A percentile compares a stretch with the other conserved stretches of the same genome.
Evolutionary conservation across 257 asterid species (phyloP).

Genomic region (Henckelia pumila): DNA sequence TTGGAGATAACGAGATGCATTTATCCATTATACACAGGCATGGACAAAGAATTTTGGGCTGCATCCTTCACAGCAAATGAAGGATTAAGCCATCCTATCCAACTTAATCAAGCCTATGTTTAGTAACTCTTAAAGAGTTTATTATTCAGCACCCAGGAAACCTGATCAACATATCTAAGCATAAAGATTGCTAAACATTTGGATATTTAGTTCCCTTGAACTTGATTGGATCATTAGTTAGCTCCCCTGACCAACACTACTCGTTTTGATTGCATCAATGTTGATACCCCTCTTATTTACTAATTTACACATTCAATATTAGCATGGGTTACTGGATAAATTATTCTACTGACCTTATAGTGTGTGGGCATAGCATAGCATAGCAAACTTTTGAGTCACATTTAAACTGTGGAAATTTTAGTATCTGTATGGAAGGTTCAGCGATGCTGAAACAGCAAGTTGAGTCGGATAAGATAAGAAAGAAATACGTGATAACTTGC

Average conservation of each 20-base stretch:
- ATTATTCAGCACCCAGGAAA: neutral
- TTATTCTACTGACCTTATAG: neutral
- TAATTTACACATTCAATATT: neutral
- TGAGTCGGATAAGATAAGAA: neutral
- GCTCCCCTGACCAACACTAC: neutral
- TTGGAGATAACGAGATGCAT: neutral
- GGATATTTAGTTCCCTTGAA: neutral
- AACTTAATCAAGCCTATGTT: neutral
- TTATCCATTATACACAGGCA: neutral
- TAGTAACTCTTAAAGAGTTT: neutral
- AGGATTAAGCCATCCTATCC: neutral
- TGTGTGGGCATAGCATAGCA: neutral
- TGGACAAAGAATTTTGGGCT: neutral
- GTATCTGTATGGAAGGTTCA: neutral
- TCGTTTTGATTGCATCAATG: neutral
- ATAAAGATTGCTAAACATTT: neutral
- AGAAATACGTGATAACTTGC: neutral
- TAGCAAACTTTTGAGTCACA: neutral
- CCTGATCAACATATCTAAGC: neutral
- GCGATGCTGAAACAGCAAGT: neutral
- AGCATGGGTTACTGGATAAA: neutral
- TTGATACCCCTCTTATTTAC: neutral
- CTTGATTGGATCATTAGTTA: neutral
- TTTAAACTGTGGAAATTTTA: neutral
- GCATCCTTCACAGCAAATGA: neutral